A percentile compares a stretch with the other conserved stretches of the same genome.
These are phyloP conservation scores for Colletotrichum acutatum DNA, from an alignment of 2,329 filamentous ascomycete genomes.

Conservation along the genomic window DNA sequence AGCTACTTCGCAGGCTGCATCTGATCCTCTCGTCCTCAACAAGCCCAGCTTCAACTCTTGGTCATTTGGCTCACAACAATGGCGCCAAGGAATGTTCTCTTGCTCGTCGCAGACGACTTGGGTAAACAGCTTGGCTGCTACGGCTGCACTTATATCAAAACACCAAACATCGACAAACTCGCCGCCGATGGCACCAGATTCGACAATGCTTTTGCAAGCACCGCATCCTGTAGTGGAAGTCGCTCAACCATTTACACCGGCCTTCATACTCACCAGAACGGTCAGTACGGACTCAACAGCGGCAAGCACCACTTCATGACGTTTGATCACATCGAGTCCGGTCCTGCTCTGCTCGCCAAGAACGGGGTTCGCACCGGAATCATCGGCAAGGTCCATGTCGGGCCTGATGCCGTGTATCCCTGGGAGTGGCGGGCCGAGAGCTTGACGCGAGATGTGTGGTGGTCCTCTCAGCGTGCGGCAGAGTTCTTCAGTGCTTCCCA, in stretches of 20 bases:
- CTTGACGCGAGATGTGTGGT: not conserved
- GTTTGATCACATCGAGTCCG: not conserved
- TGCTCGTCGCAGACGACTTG: constrained; percentile 56
- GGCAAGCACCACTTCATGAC: not conserved
- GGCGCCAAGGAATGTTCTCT: constrained; percentile 47
- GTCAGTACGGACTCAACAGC: constrained; percentile 51
- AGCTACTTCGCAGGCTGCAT: too few relatives aligned
- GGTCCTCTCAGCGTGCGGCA: not conserved
- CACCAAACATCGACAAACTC: constrained; percentile 54
- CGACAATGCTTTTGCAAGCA: constrained; percentile 54
- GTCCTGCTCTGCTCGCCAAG: not conserved
- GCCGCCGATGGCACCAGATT: constrained; percentile 50
- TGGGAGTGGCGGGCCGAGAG: not conserved
- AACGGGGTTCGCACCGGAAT: not conserved
- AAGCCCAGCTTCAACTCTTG: too few relatives aligned
- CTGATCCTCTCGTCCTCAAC: too few relatives aligned
- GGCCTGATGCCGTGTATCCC: not conserved
- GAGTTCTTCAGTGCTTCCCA: not conserved
- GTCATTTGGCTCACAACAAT: not conserved
- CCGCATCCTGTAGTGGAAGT: constrained; percentile 59
- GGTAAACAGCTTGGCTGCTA: constrained; percentile 52
- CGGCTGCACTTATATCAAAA: constrained; percentile 43
- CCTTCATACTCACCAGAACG: constrained; percentile 59
- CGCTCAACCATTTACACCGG: constrained; percentile 60
- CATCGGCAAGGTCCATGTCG: not conserved